phyloP scores from a whole-genome alignment of 176 grass and related monocot species.

The bread wheat (Triticum aestivum) region IWGSC_CS_RefSeq_v2.1 NC_057806.1:584258077-584258576 shows the following conservation, averaged over 20 bases:
- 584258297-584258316: slow-evolving; percentile 99
- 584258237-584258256: slow-evolving; percentile 68
- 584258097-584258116: neutral
- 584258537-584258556: neutral
- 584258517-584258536: slow-evolving; percentile 3
- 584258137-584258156: slow-evolving; percentile 6
- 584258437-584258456: neutral
- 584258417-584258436: slow-evolving; percentile 20
- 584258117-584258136: neutral
- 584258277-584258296: slow-evolving; percentile 99
- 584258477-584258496: neutral
- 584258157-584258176: slow-evolving; percentile 12
- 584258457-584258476: neutral
- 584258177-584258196: slow-evolving; percentile 31
- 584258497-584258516: neutral
- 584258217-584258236: slow-evolving; percentile 73
- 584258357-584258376: slow-evolving; percentile 81
- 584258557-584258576: neutral
- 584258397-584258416: slow-evolving; percentile 17
- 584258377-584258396: slow-evolving; percentile 37
- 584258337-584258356: slow-evolving; percentile 91
- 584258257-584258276: slow-evolving; percentile 89
- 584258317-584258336: slow-evolving; percentile 93
- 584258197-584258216: slow-evolving; percentile 99
- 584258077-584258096: slow-evolving; percentile 81